These are phyloP conservation scores for Rhodotorula kratochvilovae DNA, from an alignment of 768 basidiomycete species.

Conservation along the genomic window DNA sequence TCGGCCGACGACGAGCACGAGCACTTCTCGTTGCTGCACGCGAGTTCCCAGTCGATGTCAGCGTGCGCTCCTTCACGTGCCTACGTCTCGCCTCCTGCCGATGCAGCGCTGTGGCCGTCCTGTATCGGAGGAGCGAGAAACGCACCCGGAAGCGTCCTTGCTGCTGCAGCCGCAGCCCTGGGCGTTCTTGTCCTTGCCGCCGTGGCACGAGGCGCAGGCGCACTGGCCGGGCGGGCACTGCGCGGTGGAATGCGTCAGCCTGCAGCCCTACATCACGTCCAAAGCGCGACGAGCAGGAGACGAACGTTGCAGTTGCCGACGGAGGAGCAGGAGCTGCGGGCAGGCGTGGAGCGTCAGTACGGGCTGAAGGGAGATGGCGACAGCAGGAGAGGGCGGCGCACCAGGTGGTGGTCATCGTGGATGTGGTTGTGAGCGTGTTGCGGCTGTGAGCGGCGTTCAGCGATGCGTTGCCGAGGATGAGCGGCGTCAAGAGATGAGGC, in stretches of 20 bases:
- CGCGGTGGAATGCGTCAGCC: not conserved
- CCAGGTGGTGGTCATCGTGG: not conserved
- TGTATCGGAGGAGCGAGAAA: not conserved
- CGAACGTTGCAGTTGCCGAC: conserved; percentile 29
- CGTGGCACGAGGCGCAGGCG: conserved; percentile 18
- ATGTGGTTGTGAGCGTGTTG: not conserved
- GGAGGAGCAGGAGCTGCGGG: not conserved
- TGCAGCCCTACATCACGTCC: too few species aligned
- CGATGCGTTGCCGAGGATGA: too few species aligned
- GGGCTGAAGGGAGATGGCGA: too few species aligned
- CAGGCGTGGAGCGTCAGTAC: too few species aligned
- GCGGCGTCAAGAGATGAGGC: not conserved
- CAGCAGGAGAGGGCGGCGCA: not conserved
- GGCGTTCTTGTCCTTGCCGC: conserved; percentile 21
- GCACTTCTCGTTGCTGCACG: not conserved
- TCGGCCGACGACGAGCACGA: conserved; percentile 1
- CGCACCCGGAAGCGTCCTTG: conserved; percentile 2
- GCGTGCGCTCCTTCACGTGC: not conserved
- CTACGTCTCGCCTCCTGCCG: too few species aligned
- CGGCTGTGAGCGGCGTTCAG: too few species aligned
- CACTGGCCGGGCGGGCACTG: conserved; percentile 13
- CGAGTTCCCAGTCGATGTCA: too few species aligned
- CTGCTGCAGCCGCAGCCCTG: conserved; percentile 5
- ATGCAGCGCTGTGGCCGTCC: too few species aligned
- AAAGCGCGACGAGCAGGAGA: too few species aligned